phyloP scores from a whole-genome alignment of 2,329 filamentous ascomycete genomes.

The Aspergillus melleus region DNA sequence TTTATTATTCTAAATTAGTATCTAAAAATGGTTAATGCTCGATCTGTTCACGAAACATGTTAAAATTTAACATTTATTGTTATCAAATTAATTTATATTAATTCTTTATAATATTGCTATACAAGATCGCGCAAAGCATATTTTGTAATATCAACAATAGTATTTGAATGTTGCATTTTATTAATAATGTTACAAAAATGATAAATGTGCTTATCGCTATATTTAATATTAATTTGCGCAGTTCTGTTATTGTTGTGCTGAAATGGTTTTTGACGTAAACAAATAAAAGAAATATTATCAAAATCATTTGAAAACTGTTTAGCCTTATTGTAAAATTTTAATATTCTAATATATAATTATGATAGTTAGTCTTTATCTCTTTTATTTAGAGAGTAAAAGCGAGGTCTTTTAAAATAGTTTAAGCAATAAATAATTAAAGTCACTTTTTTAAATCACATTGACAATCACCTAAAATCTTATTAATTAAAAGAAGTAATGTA shows the following conservation, averaged over 20 bases:
- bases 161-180: slow-evolving; percentile 8
- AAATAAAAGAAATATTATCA: slow-evolving; percentile 7
- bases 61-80: neutral
- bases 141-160: slow-evolving; percentile 7
- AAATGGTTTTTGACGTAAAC: neutral
- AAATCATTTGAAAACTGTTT: slow-evolving; percentile 1
- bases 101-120: neutral
- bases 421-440: slow-evolving; percentile 12
- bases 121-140: slow-evolving; percentile 7
- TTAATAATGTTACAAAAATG: slow-evolving; percentile 8
- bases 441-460: slow-evolving; percentile 14
- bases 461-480: neutral
- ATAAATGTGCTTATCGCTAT: slow-evolving; percentile 8
- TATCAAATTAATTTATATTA: neutral
- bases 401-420: slow-evolving; percentile 4
- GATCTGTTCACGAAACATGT: slow-evolving; percentile 1
- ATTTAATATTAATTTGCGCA: slow-evolving; percentile 1
- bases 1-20: slow-evolving; percentile 11
- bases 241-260: slow-evolving; percentile 12
- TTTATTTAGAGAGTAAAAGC: slow-evolving; percentile 10
- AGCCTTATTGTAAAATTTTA: slow-evolving; percentile 9
- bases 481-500: neutral
- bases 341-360: slow-evolving; percentile 13
- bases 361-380: slow-evolving; percentile 7
- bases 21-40: neutral